phyloP scores from a whole-genome alignment of 1,284 basidiomycete species.

The Anthracocystis walkeri region DNA sequence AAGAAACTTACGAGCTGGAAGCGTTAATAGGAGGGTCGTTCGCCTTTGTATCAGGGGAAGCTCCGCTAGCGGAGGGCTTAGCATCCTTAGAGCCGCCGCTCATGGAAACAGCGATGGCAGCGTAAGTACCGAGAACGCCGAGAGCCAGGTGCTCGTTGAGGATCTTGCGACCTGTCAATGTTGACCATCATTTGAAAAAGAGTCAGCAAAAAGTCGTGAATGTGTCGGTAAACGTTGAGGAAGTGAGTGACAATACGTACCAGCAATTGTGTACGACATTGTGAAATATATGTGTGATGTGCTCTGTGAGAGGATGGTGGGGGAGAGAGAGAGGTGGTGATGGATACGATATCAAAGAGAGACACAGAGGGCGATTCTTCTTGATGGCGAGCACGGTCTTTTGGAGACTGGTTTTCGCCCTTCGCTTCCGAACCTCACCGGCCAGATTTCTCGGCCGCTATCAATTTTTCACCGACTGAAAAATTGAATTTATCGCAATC shows the following conservation, averaged over 20 bases:
- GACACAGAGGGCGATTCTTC: background rate
- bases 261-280: slow-evolving; percentile 67
- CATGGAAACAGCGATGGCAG: slow-evolving; percentile 44
- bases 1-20: slow-evolving; percentile 57
- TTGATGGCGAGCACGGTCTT: background rate
- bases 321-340: background rate
- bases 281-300: slow-evolving; percentile 6
- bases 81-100: slow-evolving; percentile 38
- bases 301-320: background rate
- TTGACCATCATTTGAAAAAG: slow-evolving; percentile 17
- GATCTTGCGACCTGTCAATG: slow-evolving; percentile 56
- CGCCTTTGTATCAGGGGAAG: slow-evolving; percentile 35
- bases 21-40: slow-evolving; percentile 57
- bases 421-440: slow-evolving; percentile 37
- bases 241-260: slow-evolving; percentile 29
- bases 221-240: slow-evolving; percentile 19
- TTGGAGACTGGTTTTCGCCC: background rate
- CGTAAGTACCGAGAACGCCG: slow-evolving; percentile 58
- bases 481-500: background rate
- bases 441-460: slow-evolving; percentile 16
- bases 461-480: background rate
- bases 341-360: background rate
- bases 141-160: slow-evolving; percentile 67
- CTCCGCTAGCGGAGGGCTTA: slow-evolving; percentile 25
- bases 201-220: slow-evolving; percentile 33